A percentile compares a stretch with the other conserved stretches of the same genome.
Evolutionary conservation across 768 basidiomycete genomes (phyloP).

Genomic region (Zangia roseola): DNA sequence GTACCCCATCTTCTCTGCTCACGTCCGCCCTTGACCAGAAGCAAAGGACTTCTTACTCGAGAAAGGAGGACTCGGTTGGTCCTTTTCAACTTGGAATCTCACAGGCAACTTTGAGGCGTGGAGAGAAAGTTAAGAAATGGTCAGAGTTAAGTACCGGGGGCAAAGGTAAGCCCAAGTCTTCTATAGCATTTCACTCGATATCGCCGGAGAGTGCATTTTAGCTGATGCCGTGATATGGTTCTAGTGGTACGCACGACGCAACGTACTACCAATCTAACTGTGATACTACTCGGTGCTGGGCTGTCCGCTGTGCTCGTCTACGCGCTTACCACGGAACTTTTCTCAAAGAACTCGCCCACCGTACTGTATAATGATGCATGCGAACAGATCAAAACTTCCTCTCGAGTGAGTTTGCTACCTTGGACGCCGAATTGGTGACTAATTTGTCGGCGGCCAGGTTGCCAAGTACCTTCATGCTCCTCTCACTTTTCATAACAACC

Average conservation of each 20-base stretch:
- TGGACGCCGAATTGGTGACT: neutral
- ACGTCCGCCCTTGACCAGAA: constrained; percentile 65
- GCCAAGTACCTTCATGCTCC: constrained; percentile 66
- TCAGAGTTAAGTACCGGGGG: constrained; percentile 72
- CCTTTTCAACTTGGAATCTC: constrained; percentile 76
- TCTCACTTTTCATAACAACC: constrained; percentile 77
- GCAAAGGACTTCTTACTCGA: constrained; percentile 36
- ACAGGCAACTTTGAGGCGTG: constrained; percentile 50
- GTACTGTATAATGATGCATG: constrained; percentile 69
- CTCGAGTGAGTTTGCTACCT: constrained; percentile 35
- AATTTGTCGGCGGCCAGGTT: constrained; percentile 43
- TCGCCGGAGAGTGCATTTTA: neutral
- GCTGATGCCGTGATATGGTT: neutral
- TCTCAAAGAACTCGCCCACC: constrained; percentile 86
- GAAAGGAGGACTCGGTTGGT: constrained; percentile 62
- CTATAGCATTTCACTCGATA: neutral
- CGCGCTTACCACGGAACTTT: constrained; percentile 78
- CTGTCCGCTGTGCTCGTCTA: constrained; percentile 72
- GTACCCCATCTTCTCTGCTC: constrained; percentile 50
- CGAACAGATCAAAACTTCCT: constrained; percentile 46
- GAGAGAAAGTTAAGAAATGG: constrained; percentile 69
- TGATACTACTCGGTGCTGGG: constrained; percentile 75
- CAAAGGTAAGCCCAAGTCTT: constrained; percentile 52
- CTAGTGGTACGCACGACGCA: constrained; percentile 39
- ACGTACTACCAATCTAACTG: constrained; percentile 49